phyloP scores from a whole-genome alignment of 108 stramenopile species.

The Chaetoceros tenuissimus region DNA sequence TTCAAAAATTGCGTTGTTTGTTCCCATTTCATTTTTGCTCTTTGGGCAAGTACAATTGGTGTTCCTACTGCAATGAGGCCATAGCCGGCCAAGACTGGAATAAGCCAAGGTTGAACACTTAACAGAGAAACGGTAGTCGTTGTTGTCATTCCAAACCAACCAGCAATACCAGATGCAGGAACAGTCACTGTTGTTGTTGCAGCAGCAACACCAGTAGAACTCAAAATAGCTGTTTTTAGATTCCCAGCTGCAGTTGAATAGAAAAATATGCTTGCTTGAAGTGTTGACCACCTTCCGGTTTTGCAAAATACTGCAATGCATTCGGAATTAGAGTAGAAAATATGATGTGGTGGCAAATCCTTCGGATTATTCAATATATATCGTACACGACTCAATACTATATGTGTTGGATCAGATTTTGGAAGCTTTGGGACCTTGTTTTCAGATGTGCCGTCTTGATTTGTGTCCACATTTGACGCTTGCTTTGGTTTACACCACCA shows the following conservation, averaged over 20 bases:
- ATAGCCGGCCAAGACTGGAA: conserved; percentile 65
- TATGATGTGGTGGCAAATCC: conserved; percentile 54
- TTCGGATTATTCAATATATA: conserved; percentile 40
- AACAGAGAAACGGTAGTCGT: conserved; percentile 46
- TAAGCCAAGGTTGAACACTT: conserved; percentile 44
- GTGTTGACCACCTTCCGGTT: conserved; percentile 47
- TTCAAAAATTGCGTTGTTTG: conserved; percentile 34
- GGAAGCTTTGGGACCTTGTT: conserved; percentile 16
- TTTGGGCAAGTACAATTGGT: conserved; percentile 41
- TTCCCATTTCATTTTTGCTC: conserved; percentile 48
- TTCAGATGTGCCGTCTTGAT: not conserved
- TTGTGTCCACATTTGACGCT: no score
- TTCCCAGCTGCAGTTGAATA: conserved; percentile 53
- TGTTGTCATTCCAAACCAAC: conserved; percentile 59
- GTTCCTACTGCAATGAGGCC: conserved; percentile 55
- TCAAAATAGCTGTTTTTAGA: conserved; percentile 58
- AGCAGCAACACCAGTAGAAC: conserved; percentile 47
- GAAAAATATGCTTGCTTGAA: conserved; percentile 44
- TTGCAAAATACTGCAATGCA: conserved; percentile 80
- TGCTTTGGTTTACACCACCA: not conserved
- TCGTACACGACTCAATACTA: conserved; percentile 42
- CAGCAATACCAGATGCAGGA: conserved; percentile 72
- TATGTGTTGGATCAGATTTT: conserved; percentile 34
- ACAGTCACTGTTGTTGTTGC: conserved; percentile 51
- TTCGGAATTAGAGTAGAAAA: conserved; percentile 66